Evolutionary conservation across 148 eudicot genomes (phyloP).

Genomic region (Simmondsia chinensis): DNA sequence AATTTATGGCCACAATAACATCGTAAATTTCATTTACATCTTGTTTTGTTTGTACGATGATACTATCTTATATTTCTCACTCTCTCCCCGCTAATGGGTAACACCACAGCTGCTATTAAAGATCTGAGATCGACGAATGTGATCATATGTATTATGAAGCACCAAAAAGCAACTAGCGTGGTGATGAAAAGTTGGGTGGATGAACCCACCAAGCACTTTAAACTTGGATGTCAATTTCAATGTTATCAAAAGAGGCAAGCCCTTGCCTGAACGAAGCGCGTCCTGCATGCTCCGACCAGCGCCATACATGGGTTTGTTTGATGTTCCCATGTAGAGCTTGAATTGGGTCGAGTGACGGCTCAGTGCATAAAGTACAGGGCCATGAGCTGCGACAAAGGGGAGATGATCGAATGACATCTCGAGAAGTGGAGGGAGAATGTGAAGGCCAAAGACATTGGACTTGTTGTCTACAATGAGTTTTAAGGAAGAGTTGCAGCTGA

Average conservation of each 20-base stretch:
- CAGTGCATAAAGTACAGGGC: slow-evolving; percentile 23
- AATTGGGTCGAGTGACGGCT: slow-evolving; percentile 22
- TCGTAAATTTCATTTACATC: no score
- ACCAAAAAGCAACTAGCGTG: slow-evolving; percentile 30
- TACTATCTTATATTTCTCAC: no score
- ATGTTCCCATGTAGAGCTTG: slow-evolving; percentile 25
- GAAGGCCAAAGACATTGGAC: slow-evolving; percentile 46
- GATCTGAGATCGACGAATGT: slow-evolving; percentile 21
- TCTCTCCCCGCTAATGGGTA: no score
- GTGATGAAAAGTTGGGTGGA: slow-evolving; percentile 35
- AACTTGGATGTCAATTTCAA: slow-evolving; percentile 28
- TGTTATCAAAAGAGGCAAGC: slow-evolving; percentile 23
- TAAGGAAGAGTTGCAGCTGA: slow-evolving; percentile 35
- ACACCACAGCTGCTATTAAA: slow-evolving; percentile 27
- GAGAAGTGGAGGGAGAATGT: slow-evolving; percentile 31
- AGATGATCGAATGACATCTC: slow-evolving; percentile 25
- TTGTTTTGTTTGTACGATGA: no score
- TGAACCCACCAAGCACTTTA: slow-evolving; percentile 27
- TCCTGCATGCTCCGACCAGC: slow-evolving; percentile 62
- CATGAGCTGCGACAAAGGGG: slow-evolving; percentile 34
- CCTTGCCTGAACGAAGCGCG: slow-evolving; percentile 32
- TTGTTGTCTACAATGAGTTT: slow-evolving; percentile 32
- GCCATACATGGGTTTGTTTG: slow-evolving; percentile 50
- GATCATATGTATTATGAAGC: slow-evolving; percentile 23
- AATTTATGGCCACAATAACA: no score